Evolutionary conservation across 2,329 filamentous ascomycete species (phyloP).

Genomic region (Aspergillus sp.): DNA sequence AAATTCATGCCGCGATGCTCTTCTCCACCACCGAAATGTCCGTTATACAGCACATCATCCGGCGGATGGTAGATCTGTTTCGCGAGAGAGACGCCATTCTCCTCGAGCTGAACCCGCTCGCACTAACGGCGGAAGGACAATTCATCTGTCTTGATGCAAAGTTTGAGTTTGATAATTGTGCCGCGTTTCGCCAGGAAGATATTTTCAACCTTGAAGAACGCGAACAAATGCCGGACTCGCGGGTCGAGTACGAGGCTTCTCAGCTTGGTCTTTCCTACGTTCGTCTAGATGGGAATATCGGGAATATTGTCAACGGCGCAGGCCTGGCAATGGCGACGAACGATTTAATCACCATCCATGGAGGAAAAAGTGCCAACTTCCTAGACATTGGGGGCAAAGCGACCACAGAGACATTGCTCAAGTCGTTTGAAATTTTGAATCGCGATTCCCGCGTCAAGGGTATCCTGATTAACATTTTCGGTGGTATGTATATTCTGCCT

Average conservation of each 20-base stretch:
- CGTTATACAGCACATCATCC: constrained; percentile 24
- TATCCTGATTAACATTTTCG: constrained; percentile 55
- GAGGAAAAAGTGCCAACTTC: constrained; percentile 28
- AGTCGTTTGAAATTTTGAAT: constrained; percentile 24
- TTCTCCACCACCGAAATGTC: constrained; percentile 21
- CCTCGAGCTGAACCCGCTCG: constrained; percentile 41
- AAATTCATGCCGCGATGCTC: constrained; percentile 17
- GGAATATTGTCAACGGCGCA: constrained; percentile 30
- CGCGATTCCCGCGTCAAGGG: constrained; percentile 18
- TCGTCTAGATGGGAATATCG: constrained; percentile 27
- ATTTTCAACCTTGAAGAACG: constrained; percentile 36
- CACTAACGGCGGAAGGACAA: constrained; percentile 17
- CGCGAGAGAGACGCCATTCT: constrained; percentile 43
- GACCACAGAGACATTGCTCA: constrained; percentile 20
- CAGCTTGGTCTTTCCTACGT: constrained; percentile 25
- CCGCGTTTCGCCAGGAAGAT: constrained; percentile 36
- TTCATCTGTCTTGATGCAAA: constrained; percentile 36
- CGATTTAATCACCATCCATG: constrained; percentile 21
- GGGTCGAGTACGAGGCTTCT: constrained; percentile 32
- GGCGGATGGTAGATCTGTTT: constrained; percentile 34
- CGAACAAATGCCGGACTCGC: constrained; percentile 20
- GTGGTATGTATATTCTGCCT: constrained; percentile 14
- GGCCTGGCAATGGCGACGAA: constrained; percentile 34
- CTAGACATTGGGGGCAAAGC: constrained; percentile 28
- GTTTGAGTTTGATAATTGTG: constrained; percentile 48